Evolutionary conservation across 129 eudicot species (phyloP).

Genomic region (Gnaphalium uliginosum): DNA sequence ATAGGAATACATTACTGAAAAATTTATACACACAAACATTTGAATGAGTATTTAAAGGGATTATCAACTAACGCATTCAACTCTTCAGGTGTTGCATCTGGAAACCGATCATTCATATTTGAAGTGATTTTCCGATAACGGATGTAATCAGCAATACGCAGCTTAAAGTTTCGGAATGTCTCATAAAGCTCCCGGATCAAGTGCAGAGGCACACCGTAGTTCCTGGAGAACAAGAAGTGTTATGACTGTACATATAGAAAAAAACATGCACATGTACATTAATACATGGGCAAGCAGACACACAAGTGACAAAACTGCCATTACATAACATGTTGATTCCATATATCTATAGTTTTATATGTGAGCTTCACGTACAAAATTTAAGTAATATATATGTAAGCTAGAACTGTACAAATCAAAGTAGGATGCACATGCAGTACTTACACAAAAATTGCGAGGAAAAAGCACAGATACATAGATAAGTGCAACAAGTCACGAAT

Average conservation of each 20-base stretch:
- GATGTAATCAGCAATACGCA: conserved; percentile 91
- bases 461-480: conserved; percentile 91
- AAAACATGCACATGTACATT: neutral
- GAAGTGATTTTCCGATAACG: conserved; percentile 97
- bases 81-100: conserved; percentile 98
- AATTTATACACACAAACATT: neutral
- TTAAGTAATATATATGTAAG: neutral
- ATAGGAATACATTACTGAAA: neutral
- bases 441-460: conserved; percentile 93
- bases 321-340: conserved; percentile 4
- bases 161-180: conserved; percentile 92
- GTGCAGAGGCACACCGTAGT: conserved; percentile 97
- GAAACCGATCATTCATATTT: conserved; percentile 99
- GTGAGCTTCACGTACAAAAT: neutral
- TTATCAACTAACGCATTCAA: conserved; percentile 59
- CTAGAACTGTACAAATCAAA: neutral
- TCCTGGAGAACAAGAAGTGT: conserved; percentile 48
- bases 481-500: conserved; percentile 90
- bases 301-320: neutral
- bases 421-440: conserved; percentile 32
- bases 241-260: neutral
- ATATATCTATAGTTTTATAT: neutral
- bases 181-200: conserved; percentile 96
- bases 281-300: conserved; percentile 6
- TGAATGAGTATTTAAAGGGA: neutral